Base-by-base conservation (phyloP, 2,329 filamentous ascomycete genomes). In the Coniella vitis region DNA sequence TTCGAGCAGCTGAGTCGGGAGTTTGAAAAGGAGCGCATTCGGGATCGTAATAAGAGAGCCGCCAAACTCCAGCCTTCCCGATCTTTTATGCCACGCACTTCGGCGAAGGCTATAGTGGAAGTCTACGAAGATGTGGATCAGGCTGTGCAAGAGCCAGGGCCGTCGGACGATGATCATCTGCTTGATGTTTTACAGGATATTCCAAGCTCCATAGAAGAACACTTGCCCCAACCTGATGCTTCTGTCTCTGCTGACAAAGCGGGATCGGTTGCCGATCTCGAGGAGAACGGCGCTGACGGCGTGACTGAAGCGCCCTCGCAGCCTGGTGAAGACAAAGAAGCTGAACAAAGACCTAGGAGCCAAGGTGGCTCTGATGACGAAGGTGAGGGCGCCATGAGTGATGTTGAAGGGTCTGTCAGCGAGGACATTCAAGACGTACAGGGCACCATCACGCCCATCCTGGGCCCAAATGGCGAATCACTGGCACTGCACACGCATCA, bases 1-100 rank as follows among this genome's bases (percentile, higher is more conserved):
- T 97, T 98, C 62, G 94, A 98, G 65, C 90, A 97, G 64, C 75
- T 98, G 49, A 96, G 90, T 58, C 84, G 90, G 20, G 94, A 98
- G 61, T 98, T 98, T 57, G 90, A 96, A 62, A 95, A 91, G 59
- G 91, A 98, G 67, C 81, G 93, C 38, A 79, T 94, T 57, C 84
- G 87, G 42, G 91, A 97, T 64, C 81, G 87, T 56, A 85, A 84
- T 59, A 86, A 90, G 63, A 75, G 88, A 51, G 87, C 88, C 21
- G 86, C 87, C 39, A 89, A 84, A 60, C 83, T 86, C 61, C 72
- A 76, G 38, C 74, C 79, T 63, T 87, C 88, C 13, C 80, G 90
- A 54, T 88, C 89, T 1, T 91, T 91, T 63, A 67, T 81, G 19
- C 91, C 93, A 17, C 81, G 93, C 55, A 88, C 90, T 36, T 90